Evolutionary conservation across 768 basidiomycete species (phyloP), one percentile per base, ranked within the genome.

Genomic region (Suillus subluteus): DNA sequence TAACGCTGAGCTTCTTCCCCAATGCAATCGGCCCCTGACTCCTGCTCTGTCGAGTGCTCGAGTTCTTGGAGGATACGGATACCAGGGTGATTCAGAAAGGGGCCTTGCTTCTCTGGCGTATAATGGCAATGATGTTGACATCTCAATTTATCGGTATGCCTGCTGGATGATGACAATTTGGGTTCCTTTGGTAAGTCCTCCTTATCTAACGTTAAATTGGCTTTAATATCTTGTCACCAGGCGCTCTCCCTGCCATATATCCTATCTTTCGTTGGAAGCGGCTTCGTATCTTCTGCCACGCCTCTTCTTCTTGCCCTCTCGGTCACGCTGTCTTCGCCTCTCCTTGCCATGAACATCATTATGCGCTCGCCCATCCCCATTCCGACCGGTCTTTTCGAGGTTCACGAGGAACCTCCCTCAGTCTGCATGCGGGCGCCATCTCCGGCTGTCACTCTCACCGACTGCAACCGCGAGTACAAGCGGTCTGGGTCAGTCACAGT

Each of bases 61-160:
- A 65, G 91, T 91, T 13, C 79, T 91, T 43, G 90, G 89, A 52
- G 89, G 89, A 1, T 90, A 92, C 75, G 88, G 88, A 3, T 90
- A 86, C 68, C 80, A 82, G n/a, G 81, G 82, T 5, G 83, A 85
- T 64, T 82, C 82, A 8, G 90, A 89, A 78, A 88, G 84, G 70
- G 85, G 84, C 15, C 77, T 87, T 23, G 73, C 78, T 9, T 79
- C 84, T 38, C 72, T 86, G 48, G 81, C 86, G 7, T 72, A 80
- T 13, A 73, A 80, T n/a, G 80, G 80, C 26, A 77, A 79, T 35
- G 82, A 84, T 41, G 73, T 90, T 62, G 84, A 90, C 65, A 80
- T 91, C 63, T 87, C 90, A 13, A 70, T 84, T 32, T 79, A 76
- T 67, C 86, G 85, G 64, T 82, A 86, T 23, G 63, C 87, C 66